These are phyloP conservation scores for Candida khao-thaluensis DNA, from an alignment of 805 yeast genomes.

Conservation along the genomic window DNA sequence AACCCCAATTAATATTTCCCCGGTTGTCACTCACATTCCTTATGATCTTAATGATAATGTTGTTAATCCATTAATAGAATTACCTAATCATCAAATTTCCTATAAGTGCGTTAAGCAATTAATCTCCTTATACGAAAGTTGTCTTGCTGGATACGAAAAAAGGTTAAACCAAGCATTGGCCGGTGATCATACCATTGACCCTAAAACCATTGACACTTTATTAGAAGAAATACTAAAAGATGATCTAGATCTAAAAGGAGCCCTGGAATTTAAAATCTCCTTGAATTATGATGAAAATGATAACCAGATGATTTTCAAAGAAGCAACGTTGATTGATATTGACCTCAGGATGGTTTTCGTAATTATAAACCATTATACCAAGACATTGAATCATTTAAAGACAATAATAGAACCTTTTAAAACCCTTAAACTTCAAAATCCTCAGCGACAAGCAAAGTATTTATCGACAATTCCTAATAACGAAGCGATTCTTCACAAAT, in stretches of 20 bases:
- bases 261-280: constrained; percentile 5
- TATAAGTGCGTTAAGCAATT: constrained; percentile 28
- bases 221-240: constrained; percentile 5
- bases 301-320: constrained; percentile 12
- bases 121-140: constrained; percentile 24
- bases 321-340: constrained; percentile 38
- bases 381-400: constrained; percentile 26
- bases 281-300: constrained; percentile 4
- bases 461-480: constrained; percentile 25
- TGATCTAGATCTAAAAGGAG: constrained; percentile 13
- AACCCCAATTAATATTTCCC: constrained; percentile 26
- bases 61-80: constrained; percentile 28
- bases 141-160: constrained; percentile 39
- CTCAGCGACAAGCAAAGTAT: constrained; percentile 11
- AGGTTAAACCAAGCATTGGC: constrained; percentile 27
- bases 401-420: constrained; percentile 19
- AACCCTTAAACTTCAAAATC: constrained; percentile 8
- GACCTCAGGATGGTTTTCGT: constrained; percentile 34
- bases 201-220: constrained; percentile 4
- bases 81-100: constrained; percentile 27
- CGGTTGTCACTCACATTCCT: constrained; percentile 39
- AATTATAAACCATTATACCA: constrained; percentile 26
- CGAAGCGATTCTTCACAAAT: constrained; percentile 44
- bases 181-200: constrained; percentile 15
- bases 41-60: constrained; percentile 38